These are phyloP conservation scores for Debaryomycetaceae sp. DNA, from an alignment of 1,139 yeast genomes.

Conservation along the genomic window DNA sequence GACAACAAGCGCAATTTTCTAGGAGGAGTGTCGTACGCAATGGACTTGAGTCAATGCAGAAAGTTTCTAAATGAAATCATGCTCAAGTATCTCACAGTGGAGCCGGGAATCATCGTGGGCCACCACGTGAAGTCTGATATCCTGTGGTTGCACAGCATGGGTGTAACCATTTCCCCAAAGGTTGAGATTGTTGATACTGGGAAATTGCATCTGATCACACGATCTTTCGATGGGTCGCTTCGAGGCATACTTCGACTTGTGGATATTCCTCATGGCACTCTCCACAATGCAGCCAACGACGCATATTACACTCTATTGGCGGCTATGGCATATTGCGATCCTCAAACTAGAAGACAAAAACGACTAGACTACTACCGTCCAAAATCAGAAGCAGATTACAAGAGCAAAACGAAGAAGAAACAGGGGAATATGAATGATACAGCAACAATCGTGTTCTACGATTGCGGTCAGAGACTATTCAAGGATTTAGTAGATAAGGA, in stretches of 20 bases:
- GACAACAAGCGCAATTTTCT: constrained; percentile 57
- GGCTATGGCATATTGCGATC: constrained; percentile 56
- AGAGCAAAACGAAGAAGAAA: constrained; percentile 3
- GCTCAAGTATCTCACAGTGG: constrained; percentile 31
- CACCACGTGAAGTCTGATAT: constrained; percentile 66
- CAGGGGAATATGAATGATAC: constrained; percentile 4
- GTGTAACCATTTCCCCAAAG: constrained; percentile 40
- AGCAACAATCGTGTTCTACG: constrained; percentile 2
- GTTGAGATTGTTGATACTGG: constrained; percentile 50
- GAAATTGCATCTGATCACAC: constrained; percentile 41
- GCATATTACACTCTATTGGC: constrained; percentile 66
- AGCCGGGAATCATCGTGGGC: constrained; percentile 53
- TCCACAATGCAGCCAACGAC: constrained; percentile 85
- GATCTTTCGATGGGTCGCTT: constrained; percentile 46
- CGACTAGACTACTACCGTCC: constrained; percentile 15
- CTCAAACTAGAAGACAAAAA: constrained; percentile 20
- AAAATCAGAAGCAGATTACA: background rate
- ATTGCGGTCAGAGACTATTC: constrained; percentile 2
- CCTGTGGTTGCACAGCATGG: constrained; percentile 46
- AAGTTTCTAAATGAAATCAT: constrained; percentile 41
- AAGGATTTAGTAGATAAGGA: background rate
- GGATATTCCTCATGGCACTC: constrained; percentile 58
- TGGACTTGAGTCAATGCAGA: constrained; percentile 33
- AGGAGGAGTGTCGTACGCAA: constrained; percentile 53
- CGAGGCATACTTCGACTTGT: constrained; percentile 50